Conservation (phyloP, 495 filamentous ascomycete species). For the Penicillium antarcticum region DNA sequence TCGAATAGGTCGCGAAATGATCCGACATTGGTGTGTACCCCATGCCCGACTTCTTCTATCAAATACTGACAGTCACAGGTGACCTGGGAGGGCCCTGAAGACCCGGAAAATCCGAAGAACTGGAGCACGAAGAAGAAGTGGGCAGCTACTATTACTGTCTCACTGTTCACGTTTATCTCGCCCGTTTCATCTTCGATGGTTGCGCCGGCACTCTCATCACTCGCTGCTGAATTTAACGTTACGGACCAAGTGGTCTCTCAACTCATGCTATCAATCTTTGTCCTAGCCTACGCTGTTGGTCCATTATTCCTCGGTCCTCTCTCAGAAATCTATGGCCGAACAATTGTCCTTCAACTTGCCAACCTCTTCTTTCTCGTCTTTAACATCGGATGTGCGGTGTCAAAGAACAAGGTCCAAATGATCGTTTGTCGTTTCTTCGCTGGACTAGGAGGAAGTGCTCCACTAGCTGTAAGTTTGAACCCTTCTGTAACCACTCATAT, state of each 20-base stretch:
- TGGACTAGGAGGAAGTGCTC: conserved; percentile 56
- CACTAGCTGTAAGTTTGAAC: conserved; percentile 39
- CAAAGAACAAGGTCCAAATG: conserved; percentile 49
- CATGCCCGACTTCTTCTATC: background rate
- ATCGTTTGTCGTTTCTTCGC: conserved; percentile 56
- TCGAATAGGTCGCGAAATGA: conserved; percentile 19
- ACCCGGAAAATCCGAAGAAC: conserved; percentile 58
- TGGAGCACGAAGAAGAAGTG: conserved; percentile 59
- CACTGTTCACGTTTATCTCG: conserved; percentile 69
- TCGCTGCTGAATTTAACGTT: conserved; percentile 61
- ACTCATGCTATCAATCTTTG: conserved; percentile 67
- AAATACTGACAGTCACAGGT: conserved; percentile 28
- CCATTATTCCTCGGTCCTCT: conserved; percentile 69
- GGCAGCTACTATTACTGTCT: conserved; percentile 55
- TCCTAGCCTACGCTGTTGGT: conserved; percentile 70
- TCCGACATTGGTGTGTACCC: conserved; percentile 25
- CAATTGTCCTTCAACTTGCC: conserved; percentile 54
- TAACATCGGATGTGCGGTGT: conserved; percentile 53
- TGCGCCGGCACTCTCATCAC: conserved; percentile 57
- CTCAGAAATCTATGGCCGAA: conserved; percentile 71
- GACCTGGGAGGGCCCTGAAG: conserved; percentile 54
- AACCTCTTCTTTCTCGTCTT: conserved; percentile 66
- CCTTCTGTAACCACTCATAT: background rate
- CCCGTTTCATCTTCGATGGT: conserved; percentile 71
- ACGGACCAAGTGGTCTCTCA: conserved; percentile 50